Evolutionary conservation across 805 yeast genomes (phyloP).

Genomic region (Saccharomycopsis sp.): DNA sequence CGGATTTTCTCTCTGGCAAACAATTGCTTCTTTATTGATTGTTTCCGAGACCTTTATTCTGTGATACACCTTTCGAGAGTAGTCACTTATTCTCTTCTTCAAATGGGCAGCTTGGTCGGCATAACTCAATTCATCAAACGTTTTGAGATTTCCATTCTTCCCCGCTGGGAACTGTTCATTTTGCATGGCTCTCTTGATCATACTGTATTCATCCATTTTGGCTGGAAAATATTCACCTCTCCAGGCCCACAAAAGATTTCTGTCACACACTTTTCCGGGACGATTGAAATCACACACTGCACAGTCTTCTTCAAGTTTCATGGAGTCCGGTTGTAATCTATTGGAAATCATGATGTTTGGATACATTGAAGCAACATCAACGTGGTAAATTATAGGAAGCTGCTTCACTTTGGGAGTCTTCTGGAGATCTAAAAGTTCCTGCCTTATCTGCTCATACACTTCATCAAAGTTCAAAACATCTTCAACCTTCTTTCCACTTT

Average conservation of each 20-base stretch:
- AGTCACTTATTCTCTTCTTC: slow-evolving; percentile 74
- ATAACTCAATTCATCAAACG: slow-evolving; percentile 71
- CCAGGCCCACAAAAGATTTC: slow-evolving; percentile 95
- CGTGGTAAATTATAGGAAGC: slow-evolving; percentile 86
- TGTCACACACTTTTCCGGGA: slow-evolving; percentile 90
- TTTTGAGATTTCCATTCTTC: slow-evolving; percentile 31
- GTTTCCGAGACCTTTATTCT: slow-evolving; percentile 75
- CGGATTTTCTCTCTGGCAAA: slow-evolving; percentile 96
- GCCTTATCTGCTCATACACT: slow-evolving; percentile 51
- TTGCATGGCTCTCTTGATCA: slow-evolving; percentile 79
- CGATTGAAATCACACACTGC: slow-evolving; percentile 96
- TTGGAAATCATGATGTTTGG: slow-evolving; percentile 98
- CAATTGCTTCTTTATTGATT: slow-evolving; percentile 83
- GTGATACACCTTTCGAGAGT: slow-evolving; percentile 80
- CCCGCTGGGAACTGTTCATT: slow-evolving; percentile 60
- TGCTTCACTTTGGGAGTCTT: slow-evolving; percentile 61
- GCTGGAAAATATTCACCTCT: slow-evolving; percentile 95
- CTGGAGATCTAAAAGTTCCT: slow-evolving; percentile 51
- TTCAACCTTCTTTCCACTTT: slow-evolving; percentile 61
- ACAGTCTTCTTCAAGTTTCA: slow-evolving; percentile 91
- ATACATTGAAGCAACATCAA: slow-evolving; percentile 99
- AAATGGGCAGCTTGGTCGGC: slow-evolving; percentile 70
- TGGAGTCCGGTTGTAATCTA: slow-evolving; percentile 95
- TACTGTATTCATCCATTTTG: slow-evolving; percentile 80
- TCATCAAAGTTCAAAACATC: slow-evolving; percentile 80